Conservation (phyloP, 345 rosid species). For the Brassica rapa region DNA sequence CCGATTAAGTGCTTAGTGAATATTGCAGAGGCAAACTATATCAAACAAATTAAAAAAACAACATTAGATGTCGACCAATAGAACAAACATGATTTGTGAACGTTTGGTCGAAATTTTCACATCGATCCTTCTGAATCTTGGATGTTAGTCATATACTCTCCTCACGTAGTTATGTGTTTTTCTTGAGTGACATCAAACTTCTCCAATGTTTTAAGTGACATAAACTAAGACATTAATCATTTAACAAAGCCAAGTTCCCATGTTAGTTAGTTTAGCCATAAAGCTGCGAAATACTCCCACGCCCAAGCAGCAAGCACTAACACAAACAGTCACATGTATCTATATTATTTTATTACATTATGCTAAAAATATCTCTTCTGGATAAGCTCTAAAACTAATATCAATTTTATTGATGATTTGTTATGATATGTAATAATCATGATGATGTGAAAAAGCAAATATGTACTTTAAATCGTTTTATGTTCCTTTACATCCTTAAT, state of each 20-base stretch:
- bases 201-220: not conserved
- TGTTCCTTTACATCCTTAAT: slow-evolving; percentile 15
- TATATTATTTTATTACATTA: slow-evolving; percentile 24
- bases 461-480: slow-evolving; percentile 12
- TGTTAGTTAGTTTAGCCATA: slow-evolving; percentile 13
- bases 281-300: slow-evolving; percentile 30
- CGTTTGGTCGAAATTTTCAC: not conserved
- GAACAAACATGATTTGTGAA: slow-evolving; percentile 2
- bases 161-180: not conserved
- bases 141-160: slow-evolving; percentile 6
- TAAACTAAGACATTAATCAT: not conserved
- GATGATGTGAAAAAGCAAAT: not conserved
- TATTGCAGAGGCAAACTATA: not conserved
- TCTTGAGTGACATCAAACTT: not conserved
- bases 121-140: slow-evolving; percentile 5
- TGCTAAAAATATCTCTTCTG: slow-evolving; percentile 30
- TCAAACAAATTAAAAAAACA: not conserved
- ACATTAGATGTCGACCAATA: slow-evolving; percentile 16
- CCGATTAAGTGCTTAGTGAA: slow-evolving; percentile 28
- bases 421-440: slow-evolving; percentile 20
- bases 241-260: not conserved
- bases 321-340: slow-evolving; percentile 16
- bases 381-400: slow-evolving; percentile 24
- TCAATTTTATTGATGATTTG: slow-evolving; percentile 11
- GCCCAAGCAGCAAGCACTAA: slow-evolving; percentile 26